A percentile compares a stretch with the other conserved stretches of the same genome.
Conservation (phyloP, 768 basidiomycete species). For the Naganishia antarctica region DNA sequence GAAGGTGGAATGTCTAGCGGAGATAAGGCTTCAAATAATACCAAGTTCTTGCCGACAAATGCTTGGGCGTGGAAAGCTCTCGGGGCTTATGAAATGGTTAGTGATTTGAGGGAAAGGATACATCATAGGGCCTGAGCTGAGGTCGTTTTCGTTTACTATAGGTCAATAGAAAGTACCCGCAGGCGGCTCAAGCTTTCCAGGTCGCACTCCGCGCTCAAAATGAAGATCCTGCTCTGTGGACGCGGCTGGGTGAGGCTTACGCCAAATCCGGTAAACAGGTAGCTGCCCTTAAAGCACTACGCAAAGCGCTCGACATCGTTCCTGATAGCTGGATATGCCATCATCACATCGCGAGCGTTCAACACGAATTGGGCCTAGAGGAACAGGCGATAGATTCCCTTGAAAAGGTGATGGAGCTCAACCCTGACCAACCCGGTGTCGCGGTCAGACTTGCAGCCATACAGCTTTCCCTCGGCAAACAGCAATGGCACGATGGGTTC, state of each 20-base stretch:
- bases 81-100: constrained; percentile 28
- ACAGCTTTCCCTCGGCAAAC: constrained; percentile 64
- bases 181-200: constrained; percentile 78
- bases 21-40: constrained; percentile 55
- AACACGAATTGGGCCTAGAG: constrained; percentile 68
- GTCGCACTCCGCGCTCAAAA: constrained; percentile 74
- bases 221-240: constrained; percentile 77
- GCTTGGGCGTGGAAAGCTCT: constrained; percentile 93
- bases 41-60: constrained; percentile 59
- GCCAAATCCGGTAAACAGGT: constrained; percentile 77
- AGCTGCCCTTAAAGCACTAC: constrained; percentile 82
- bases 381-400: constrained; percentile 69
- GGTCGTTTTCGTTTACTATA: not conserved
- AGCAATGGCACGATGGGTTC: constrained; percentile 67
- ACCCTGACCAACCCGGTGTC: constrained; percentile 67
- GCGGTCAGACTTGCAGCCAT: constrained; percentile 67
- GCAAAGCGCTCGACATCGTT: constrained; percentile 65
- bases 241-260: constrained; percentile 87
- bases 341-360: constrained; percentile 80
- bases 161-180: constrained; percentile 56
- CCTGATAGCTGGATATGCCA: constrained; percentile 75
- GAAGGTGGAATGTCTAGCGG: constrained; percentile 56
- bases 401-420: constrained; percentile 56
- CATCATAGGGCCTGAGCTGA: not conserved
- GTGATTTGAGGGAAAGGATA: not conserved